Evolutionary conservation across 176 grass and related monocot species (phyloP).

Genomic region (Triticum monococcum): DNA sequence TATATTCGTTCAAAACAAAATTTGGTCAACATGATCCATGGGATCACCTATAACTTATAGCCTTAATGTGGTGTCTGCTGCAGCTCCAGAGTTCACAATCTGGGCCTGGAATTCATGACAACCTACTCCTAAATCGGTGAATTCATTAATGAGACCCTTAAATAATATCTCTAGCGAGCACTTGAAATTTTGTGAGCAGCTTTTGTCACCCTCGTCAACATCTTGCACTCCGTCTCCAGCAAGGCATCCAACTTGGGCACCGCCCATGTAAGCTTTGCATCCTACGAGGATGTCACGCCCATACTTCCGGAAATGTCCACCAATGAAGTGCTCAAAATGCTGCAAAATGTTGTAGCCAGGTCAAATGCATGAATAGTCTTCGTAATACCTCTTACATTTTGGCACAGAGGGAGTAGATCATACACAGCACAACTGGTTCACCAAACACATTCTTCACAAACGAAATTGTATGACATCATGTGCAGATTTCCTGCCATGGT

Average conservation of each 20-base stretch:
- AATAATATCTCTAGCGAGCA: conserved; percentile 38
- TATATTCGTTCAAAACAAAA: conserved; percentile 10
- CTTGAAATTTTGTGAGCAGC: conserved; percentile 61
- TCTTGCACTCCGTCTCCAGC: conserved; percentile 56
- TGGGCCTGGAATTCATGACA: conserved; percentile 46
- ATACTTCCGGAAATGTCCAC: conserved; percentile 57
- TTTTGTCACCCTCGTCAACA: conserved; percentile 70
- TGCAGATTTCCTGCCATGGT: background rate
- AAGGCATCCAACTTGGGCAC: conserved; percentile 78
- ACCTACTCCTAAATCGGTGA: conserved; percentile 44
- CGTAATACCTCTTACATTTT: too few relatives aligned
- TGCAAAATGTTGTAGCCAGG: conserved; percentile 16
- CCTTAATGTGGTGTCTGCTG: conserved; percentile 33
- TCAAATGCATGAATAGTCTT: background rate
- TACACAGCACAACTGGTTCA: background rate
- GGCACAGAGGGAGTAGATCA: background rate
- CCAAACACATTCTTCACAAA: background rate
- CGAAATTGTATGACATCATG: background rate
- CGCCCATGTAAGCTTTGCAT: conserved; percentile 71
- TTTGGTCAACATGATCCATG: background rate
- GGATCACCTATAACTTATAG: background rate
- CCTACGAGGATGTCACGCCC: conserved; percentile 55
- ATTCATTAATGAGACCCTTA: conserved; percentile 44
- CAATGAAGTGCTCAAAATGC: conserved; percentile 73
- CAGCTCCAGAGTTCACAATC: background rate